Evolutionary conservation across 768 basidiomycete species (phyloP).

Genomic region (Termitomyces heimii): DNA sequence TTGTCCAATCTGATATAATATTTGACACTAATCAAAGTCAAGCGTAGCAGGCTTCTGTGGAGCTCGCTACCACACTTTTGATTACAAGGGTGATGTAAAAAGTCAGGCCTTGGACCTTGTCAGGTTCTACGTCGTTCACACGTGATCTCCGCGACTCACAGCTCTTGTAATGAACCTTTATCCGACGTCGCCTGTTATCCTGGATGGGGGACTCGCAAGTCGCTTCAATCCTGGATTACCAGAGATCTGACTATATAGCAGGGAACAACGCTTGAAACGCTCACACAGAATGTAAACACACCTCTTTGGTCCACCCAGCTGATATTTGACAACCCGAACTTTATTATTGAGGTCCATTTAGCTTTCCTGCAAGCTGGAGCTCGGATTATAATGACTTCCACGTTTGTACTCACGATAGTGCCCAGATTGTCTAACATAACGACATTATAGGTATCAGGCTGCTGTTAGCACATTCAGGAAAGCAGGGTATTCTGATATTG

Average conservation of each 20-base stretch:
- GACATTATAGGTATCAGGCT: constrained; percentile 56
- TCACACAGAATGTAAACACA: constrained; percentile 39
- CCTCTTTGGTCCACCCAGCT: constrained; percentile 72
- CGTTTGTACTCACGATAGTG: constrained; percentile 31
- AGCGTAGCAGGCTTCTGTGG: too few species aligned
- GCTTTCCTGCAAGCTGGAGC: constrained; percentile 63
- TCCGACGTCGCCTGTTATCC: constrained; percentile 16
- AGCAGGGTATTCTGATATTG: constrained; percentile 39
- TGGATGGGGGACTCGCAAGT: constrained; percentile 46
- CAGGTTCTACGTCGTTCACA: too few species aligned
- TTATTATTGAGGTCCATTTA: constrained; percentile 53
- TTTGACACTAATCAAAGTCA: too few species aligned
- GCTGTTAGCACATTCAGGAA: constrained; percentile 46
- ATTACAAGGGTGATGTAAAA: too few species aligned
- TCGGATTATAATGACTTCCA: constrained; percentile 59
- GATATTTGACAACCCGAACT: constrained; percentile 43
- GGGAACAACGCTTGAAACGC: constrained; percentile 60
- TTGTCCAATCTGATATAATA: too few species aligned
- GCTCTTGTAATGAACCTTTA: constrained; percentile 5
- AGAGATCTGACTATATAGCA: constrained; percentile 18
- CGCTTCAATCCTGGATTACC: background rate
- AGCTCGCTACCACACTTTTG: too few species aligned
- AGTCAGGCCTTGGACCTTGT: too few species aligned
- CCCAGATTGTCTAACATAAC: background rate
- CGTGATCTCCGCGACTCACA: too few species aligned